Conservation (phyloP, 2,329 filamentous ascomycete genomes). For the Epichloe uncinata region DNA sequence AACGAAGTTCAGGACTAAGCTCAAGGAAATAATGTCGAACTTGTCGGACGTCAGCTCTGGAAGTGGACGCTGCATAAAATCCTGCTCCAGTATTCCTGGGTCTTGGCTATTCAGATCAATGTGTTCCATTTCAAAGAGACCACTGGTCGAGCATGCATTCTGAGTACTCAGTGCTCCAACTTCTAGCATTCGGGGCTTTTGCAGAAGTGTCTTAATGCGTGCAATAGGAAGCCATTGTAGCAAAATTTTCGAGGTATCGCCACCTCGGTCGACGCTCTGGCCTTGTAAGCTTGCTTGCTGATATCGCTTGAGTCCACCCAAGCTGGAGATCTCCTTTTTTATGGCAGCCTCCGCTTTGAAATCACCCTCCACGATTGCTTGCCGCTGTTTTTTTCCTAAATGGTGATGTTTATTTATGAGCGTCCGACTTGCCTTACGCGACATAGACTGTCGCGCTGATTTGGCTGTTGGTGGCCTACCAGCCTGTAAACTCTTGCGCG, state of each 20-base stretch:
- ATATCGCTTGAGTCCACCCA: slow-evolving; percentile 50
- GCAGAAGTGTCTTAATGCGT: slow-evolving; percentile 13
- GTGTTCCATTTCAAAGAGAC: slow-evolving; percentile 57
- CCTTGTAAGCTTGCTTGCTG: slow-evolving; percentile 57
- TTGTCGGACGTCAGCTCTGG: slow-evolving; percentile 46
- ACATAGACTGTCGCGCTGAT: slow-evolving; percentile 40
- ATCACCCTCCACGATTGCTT: slow-evolving; percentile 42
- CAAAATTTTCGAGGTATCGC: slow-evolving; percentile 51
- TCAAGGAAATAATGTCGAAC: slow-evolving; percentile 87
- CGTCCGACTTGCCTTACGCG: slow-evolving; percentile 48
- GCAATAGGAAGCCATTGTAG: slow-evolving; percentile 44
- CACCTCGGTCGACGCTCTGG: slow-evolving; percentile 50
- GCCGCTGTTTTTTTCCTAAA: slow-evolving; percentile 46
- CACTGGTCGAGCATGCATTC: slow-evolving; percentile 70
- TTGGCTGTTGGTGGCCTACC: slow-evolving; percentile 45
- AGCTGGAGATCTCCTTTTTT: slow-evolving; percentile 37
- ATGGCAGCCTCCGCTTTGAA: slow-evolving; percentile 30
- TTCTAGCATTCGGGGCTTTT: slow-evolving; percentile 58
- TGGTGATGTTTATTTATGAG: slow-evolving; percentile 55
- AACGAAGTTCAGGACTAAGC: slow-evolving; percentile 88
- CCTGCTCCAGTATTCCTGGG: slow-evolving; percentile 68
- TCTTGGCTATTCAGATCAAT: slow-evolving; percentile 88
- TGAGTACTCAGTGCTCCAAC: slow-evolving; percentile 74
- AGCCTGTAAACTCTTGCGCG: slow-evolving; percentile 28
- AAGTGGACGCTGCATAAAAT: slow-evolving; percentile 82